Base-by-base conservation (phyloP, 2,329 filamentous ascomycete genomes). In the Diplodia sapinea region DNA sequence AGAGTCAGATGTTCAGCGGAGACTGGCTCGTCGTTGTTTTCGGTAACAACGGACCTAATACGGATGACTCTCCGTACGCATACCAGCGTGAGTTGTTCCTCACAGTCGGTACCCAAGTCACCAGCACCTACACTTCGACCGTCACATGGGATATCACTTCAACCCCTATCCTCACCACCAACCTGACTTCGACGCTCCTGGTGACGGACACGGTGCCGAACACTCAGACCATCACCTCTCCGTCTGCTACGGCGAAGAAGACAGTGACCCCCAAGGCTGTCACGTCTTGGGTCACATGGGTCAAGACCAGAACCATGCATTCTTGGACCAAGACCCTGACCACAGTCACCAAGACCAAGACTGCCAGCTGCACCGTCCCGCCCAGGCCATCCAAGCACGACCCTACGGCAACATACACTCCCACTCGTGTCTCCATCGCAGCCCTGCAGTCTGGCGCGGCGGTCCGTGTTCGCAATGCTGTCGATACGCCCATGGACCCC, bases 21-120 rank as follows among this genome's bases (percentile, higher is more conserved):
- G 77, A 79, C 40, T 83, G 80, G 79, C 78, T 80, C 4, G 73
- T 83, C 11, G 69, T 83, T 15, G 74, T 83, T 6, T 71, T 80
- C 40, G 82, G 82, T 43, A 81, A 83, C 70, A 83, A 83, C 68
- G 43, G 43, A 20, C 43, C 43, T 20, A 20, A 47, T n/a, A 81
- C 76, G 47, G 73, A 78, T 51, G 80, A 78, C 20, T 75, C 78
- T 26, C 80, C 82, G 0, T 82, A 83, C 61, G 81, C 79, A 20
- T 82, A 79, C 75, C 74, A 83, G 70, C 76, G 82, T 73, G 79
- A 81, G 73, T 78, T 74, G 71, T 76, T 51, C 31, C 70, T 75
- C 12, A 71, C 65, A 33, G 72, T 76, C 11, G 77, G 76, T 6
- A 69, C 72, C 13, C 76, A 77, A 66, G 72, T 70, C 5, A 79